These are phyloP conservation scores for Botrytis galanthina DNA, from an alignment of 2,329 filamentous ascomycete species.

Conservation along the genomic window DNA sequence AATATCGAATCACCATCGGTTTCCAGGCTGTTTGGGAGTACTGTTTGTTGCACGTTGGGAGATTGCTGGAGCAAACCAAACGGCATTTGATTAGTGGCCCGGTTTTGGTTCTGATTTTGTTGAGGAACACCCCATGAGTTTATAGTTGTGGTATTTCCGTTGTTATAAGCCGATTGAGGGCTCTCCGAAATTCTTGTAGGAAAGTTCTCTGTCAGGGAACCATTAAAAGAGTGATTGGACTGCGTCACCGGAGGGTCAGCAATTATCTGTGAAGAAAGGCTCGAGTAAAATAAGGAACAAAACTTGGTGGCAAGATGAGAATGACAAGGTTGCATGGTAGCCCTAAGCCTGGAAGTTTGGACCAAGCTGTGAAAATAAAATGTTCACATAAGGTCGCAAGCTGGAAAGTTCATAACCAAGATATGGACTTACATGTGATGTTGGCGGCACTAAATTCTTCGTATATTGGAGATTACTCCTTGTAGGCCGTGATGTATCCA, in stretches of 20 bases:
- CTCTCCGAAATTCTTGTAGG: slow-evolving; percentile 7
- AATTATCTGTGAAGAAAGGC: not conserved
- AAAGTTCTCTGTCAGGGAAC: slow-evolving; percentile 6
- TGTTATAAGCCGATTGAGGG: not conserved
- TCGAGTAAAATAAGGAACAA: not conserved
- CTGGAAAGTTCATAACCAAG: not conserved
- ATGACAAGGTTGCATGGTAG: not conserved
- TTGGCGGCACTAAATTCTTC: slow-evolving; percentile 20
- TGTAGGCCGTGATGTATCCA: slow-evolving; percentile 11
- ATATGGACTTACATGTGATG: not conserved
- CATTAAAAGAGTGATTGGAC: slow-evolving; percentile 15
- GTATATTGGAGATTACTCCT: slow-evolving; percentile 19
- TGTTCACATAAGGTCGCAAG: not conserved
- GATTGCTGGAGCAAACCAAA: slow-evolving; percentile 20
- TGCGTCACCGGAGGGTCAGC: not conserved
- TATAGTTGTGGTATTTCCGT: not conserved
- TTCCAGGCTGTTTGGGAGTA: slow-evolving; percentile 30
- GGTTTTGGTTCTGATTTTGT: slow-evolving; percentile 7
- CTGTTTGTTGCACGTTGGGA: slow-evolving; percentile 27
- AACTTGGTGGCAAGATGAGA: not conserved
- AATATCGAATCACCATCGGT: slow-evolving; percentile 49
- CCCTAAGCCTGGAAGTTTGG: not conserved
- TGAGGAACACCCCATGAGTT: slow-evolving; percentile 9
- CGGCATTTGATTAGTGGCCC: not conserved
- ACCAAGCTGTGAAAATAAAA: not conserved